A percentile compares a stretch with the other conserved stretches of the same genome.
Conservation (phyloP, 176 grass and related monocot genomes). For the Cenchrus fungigraminus region DNA sequence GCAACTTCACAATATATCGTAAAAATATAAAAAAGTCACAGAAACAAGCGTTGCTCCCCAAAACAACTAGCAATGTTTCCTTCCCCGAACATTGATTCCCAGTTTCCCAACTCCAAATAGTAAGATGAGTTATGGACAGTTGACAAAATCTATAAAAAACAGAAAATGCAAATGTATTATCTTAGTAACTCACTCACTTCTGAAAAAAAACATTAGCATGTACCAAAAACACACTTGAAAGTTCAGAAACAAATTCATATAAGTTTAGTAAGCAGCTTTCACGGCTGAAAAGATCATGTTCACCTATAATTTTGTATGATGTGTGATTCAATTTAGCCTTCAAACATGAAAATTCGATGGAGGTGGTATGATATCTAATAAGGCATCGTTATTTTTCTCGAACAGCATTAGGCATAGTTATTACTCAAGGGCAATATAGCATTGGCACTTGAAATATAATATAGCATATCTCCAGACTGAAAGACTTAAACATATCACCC, state of each 20-base stretch:
- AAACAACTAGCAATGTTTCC: background rate
- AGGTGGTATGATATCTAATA: background rate
- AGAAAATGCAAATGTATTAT: background rate
- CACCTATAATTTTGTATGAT: too few relatives aligned
- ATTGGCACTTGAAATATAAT: background rate
- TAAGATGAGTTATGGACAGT: background rate
- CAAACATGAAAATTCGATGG: background rate
- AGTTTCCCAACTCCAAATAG: background rate
- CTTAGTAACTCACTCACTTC: background rate
- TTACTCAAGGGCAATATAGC: background rate
- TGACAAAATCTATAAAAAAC: background rate
- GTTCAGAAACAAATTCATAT: background rate
- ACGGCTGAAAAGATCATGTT: conserved; percentile 15
- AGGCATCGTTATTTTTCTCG: background rate
- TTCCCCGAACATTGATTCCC: background rate
- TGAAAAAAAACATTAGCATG: background rate
- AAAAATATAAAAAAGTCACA: background rate
- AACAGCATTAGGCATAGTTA: background rate
- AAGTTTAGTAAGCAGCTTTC: background rate
- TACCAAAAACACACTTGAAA: background rate
- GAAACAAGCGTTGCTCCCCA: background rate
- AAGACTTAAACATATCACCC: background rate
- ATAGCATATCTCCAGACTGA: background rate
- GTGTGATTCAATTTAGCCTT: background rate
- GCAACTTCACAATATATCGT: conserved; percentile 11